Conservation (phyloP, 2,329 filamentous ascomycete species). For the Dendrostoma leiphaemia region DNA sequence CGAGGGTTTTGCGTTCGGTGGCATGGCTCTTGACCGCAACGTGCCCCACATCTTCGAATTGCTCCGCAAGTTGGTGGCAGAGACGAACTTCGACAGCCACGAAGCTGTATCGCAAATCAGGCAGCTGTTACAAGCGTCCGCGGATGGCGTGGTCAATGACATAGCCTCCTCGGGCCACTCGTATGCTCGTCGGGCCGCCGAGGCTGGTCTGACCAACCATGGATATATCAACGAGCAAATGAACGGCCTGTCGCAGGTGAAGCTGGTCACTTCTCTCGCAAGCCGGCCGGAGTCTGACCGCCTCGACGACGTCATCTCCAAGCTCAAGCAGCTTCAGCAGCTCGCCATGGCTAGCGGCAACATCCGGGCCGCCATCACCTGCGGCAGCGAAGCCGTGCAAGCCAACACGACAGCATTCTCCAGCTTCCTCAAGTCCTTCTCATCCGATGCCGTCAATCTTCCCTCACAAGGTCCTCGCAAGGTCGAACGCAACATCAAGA, state of each 20-base stretch:
- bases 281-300: constrained; percentile 67
- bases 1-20: constrained; percentile 81
- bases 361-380: constrained; percentile 81
- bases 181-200: constrained; percentile 80
- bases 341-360: constrained; percentile 69
- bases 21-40: constrained; percentile 86
- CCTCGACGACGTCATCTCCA: constrained; percentile 72
- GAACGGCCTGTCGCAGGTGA: constrained; percentile 86
- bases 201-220: constrained; percentile 71
- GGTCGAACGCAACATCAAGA: constrained; percentile 58
- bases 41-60: constrained; percentile 89
- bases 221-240: constrained; percentile 79
- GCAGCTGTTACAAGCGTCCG: constrained; percentile 81
- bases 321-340: constrained; percentile 81
- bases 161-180: constrained; percentile 89
- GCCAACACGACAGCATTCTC: constrained; percentile 70
- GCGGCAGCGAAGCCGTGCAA: constrained; percentile 69
- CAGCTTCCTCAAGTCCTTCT: constrained; percentile 66
- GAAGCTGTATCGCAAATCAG: constrained; percentile 79
- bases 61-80: constrained; percentile 73
- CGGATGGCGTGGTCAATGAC: constrained; percentile 86
- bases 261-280: constrained; percentile 77
- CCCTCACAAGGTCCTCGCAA: constrained; percentile 30
- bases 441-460: constrained; percentile 40
- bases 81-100: constrained; percentile 85